Base-by-base conservation (phyloP, 116 monocot genomes). In the Cymodocea nodosa region DNA sequence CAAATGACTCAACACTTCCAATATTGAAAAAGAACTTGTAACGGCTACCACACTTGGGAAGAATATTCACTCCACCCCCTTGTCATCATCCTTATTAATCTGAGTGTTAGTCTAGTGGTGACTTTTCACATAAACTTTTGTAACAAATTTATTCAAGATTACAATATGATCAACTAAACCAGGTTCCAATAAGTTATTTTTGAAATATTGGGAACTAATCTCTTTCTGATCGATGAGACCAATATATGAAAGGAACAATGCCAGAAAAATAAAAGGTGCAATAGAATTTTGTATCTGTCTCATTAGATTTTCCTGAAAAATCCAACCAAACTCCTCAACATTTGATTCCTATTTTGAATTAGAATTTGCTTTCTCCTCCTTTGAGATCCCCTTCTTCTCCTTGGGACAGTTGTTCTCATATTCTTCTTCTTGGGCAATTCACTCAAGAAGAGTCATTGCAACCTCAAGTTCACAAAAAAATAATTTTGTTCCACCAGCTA, bases 1-100 rank as follows among this genome's bases (percentile, higher is more conserved):
- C 99, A 78, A 99, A 92, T 61, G 99, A 92, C 52, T 99, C 99
- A 12, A 99, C 89, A 67, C 92, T 92, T 64, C 99, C 99, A 73
- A 99, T 99, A 57, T 92, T 99, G 62, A 99, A 92, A 73, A 71
- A 92, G 63, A 74, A 99, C 54, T 77, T 82, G 67, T 81, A 99
- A 17, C 71, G 74, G 57, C 87, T 78, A 64, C 68, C 56, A 0
- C 75, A 74, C 23, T 66, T 75, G 44, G 81, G 39, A 35, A 80
- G 73, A 20, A 63, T 23, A 72, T 85, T 70, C 67, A 57, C 52
- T 66, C 75, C 62, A 9, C 76, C 65, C 10, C 70, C 69, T 49
- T 78, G 71, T 12, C 80, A 37, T 82, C 80, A 17, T 68, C 66
- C 10, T 62, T 71, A n/a, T n/a, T n/a, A 6, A 55, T 62, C 67